phyloP scores from a whole-genome alignment of 257 asterid genomes.

The Linderniella brevidens region DNA sequence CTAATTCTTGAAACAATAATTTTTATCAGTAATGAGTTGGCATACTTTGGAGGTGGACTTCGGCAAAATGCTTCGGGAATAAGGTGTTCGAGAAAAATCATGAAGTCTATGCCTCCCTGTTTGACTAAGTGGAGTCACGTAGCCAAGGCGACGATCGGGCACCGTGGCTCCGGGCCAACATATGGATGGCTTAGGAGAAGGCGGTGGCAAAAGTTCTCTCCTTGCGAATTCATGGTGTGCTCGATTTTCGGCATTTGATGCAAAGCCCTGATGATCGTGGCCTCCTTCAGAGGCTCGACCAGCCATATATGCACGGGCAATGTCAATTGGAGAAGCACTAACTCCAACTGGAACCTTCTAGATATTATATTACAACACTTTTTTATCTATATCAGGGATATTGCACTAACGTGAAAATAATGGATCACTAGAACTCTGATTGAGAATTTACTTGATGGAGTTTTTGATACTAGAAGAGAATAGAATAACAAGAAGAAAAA shows the following conservation, averaged over 20 bases:
- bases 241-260: constrained; percentile 23
- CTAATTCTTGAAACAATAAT: not conserved
- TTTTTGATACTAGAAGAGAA: not conserved
- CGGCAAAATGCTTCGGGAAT: constrained; percentile 47
- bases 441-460: not conserved
- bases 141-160: constrained; percentile 29
- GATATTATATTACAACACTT: constrained; percentile 9
- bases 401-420: not conserved
- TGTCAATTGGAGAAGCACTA: constrained; percentile 71
- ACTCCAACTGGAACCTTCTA: constrained; percentile 48
- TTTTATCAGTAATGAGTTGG: constrained; percentile 7
- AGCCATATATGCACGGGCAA: constrained; percentile 94
- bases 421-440: not conserved
- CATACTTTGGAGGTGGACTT: constrained; percentile 59
- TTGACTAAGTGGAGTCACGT: constrained; percentile 54
- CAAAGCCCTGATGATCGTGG: constrained; percentile 16
- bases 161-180: constrained; percentile 77
- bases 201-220: constrained; percentile 34
- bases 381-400: constrained; percentile 2
- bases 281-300: constrained; percentile 41
- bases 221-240: constrained; percentile 25
- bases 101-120: constrained; percentile 39
- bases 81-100: constrained; percentile 80
- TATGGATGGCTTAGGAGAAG: constrained; percentile 45
- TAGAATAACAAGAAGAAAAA: too few species aligned